Conservation (phyloP, 2,329 filamentous ascomycete species). For the Plenodomus lindquistii region DNA sequence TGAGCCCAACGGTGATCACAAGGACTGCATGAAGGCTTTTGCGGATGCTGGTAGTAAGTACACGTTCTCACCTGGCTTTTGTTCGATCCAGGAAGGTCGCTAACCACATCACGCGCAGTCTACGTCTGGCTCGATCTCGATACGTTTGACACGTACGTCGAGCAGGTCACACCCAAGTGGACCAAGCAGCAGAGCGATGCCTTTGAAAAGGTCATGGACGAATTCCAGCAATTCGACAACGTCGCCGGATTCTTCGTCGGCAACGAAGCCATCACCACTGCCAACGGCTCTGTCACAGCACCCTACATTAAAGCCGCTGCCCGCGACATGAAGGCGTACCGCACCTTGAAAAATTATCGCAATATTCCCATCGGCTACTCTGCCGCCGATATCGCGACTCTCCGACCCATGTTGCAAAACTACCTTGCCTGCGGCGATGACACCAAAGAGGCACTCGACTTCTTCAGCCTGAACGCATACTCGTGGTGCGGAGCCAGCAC, state of each 20-base stretch:
- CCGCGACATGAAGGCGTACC: slow-evolving; percentile 81
- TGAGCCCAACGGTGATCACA: slow-evolving; percentile 70
- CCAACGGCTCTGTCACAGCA: slow-evolving; percentile 64
- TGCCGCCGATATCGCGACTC: slow-evolving; percentile 77
- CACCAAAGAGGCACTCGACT: slow-evolving; percentile 70
- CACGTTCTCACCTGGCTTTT: neutral
- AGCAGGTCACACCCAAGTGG: slow-evolving; percentile 69
- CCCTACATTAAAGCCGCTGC: slow-evolving; percentile 83
- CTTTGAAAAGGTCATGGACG: slow-evolving; percentile 74
- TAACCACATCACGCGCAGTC: slow-evolving; percentile 58
- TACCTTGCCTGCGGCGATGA: slow-evolving; percentile 81
- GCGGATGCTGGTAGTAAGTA: slow-evolving; percentile 58
- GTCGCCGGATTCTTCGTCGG: slow-evolving; percentile 77
- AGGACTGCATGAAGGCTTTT: slow-evolving; percentile 79
- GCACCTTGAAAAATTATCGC: slow-evolving; percentile 74
- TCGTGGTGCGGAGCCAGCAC: slow-evolving; percentile 57
- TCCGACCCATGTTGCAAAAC: slow-evolving; percentile 67
- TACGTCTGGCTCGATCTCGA: slow-evolving; percentile 85
- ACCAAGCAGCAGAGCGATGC: slow-evolving; percentile 70
- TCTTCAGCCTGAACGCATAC: slow-evolving; percentile 85
- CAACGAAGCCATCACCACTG: slow-evolving; percentile 76
- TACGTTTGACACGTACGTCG: slow-evolving; percentile 67
- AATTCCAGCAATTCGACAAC: slow-evolving; percentile 77
- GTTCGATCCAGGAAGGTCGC: neutral
- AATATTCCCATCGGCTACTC: slow-evolving; percentile 85